Base-by-base conservation (phyloP, 495 filamentous ascomycete genomes). In the Penicillium diatomitis region DNA sequence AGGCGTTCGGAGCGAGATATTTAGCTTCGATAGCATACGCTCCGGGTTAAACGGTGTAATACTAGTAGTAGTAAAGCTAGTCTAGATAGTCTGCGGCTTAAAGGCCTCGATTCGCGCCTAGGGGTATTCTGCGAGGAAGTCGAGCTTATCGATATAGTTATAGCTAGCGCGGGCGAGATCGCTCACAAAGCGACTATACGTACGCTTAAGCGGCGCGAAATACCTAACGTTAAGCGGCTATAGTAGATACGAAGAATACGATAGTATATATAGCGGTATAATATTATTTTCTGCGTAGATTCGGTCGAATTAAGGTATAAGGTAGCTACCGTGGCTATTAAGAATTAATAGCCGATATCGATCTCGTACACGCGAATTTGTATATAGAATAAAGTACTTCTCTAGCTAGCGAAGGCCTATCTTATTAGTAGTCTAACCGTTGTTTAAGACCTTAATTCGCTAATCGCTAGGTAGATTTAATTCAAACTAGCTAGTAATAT, bases 321-420 rank as follows among this genome's bases (percentile, higher is more conserved):
- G 38, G 33, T 49, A 11, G 27, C 47, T 49, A 29, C 32, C 6
- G 10, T 49, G 5, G 9, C 39, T 5, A 8, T 49, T 9, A 28
- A 49, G 39, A 43, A 49, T 38, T 31, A 49, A 20, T 30, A 49
- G 47, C 37, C 27, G 27, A 38, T 38, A 47, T 29, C 8, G 8
- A 5, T n/a, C 35, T 12, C 4, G 20, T 41, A 39, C 39, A 9
- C 12, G 39, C 39, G 39, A 29, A 30, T 41, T 41, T 5, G 9
- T 29, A 9, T 30, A 2, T 30, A 9, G 39, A 6, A 41, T 41
- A 41, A 41, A 41, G 20, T 8, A 9, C 27, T 30, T 30, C n/a
- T 41, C 1, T 30, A 41, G 39, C 39, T 30, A 41, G 8, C 39
- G 39, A 27, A 41, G 39, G 39, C 39, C 39, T 41, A n/a, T n/a